Evolutionary conservation across 1,284 basidiomycete species (phyloP).

Genomic region (Binderoboletus segoi): DNA sequence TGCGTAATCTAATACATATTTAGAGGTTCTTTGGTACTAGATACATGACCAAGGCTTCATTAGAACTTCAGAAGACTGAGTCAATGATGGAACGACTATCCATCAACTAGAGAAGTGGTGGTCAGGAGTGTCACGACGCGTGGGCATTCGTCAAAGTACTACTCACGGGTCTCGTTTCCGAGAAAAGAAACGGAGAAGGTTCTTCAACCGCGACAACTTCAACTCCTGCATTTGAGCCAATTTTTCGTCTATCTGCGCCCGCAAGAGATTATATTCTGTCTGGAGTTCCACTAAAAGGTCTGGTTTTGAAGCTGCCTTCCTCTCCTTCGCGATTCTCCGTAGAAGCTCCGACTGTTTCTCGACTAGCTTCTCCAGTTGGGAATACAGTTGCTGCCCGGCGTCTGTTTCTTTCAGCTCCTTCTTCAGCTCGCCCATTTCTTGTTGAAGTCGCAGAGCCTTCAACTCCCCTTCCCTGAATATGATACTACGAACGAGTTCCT

Average conservation of each 20-base stretch:
- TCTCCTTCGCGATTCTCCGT: not conserved
- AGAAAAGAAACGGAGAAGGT: not conserved
- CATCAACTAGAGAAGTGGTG: too few relatives aligned
- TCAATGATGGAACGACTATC: too few relatives aligned
- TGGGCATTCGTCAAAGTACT: too few relatives aligned
- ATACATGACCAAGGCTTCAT: too few relatives aligned
- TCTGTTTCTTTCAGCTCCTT: slow-evolving; percentile 5
- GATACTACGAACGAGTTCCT: not conserved
- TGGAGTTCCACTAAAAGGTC: not conserved
- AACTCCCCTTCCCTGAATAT: not conserved
- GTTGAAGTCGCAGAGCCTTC: not conserved
- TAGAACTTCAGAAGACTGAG: too few relatives aligned
- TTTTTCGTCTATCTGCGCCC: not conserved
- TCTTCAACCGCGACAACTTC: not conserved
- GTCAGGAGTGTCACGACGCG: too few relatives aligned
- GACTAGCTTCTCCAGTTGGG: slow-evolving; percentile 1
- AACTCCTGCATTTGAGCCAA: not conserved
- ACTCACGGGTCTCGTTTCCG: not conserved
- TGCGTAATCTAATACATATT: too few relatives aligned
- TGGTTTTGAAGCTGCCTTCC: not conserved
- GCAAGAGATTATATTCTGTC: not conserved
- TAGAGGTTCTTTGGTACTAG: too few relatives aligned
- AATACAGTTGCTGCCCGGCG: slow-evolving; percentile 5
- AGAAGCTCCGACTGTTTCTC: not conserved
- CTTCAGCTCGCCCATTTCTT: not conserved